Percentiles rank a stretch among this genome's conserved stretches.
phyloP scores from a whole-genome alignment of 2,329 filamentous ascomycete species.

The Fusarium sp. region DNA sequence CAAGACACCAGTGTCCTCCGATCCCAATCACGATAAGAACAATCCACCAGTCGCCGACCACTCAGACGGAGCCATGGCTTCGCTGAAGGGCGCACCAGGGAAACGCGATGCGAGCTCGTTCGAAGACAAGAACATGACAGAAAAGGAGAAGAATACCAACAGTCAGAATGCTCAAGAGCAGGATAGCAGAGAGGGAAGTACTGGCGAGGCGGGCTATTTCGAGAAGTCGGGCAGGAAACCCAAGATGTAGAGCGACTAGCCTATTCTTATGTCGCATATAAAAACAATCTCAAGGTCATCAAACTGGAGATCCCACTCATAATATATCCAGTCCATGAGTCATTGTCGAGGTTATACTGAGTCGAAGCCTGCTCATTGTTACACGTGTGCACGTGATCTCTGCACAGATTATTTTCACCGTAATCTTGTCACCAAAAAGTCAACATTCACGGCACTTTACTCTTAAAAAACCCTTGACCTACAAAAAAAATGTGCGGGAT shows the following conservation, averaged over 20 bases:
- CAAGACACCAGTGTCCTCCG: slow-evolving; percentile 1
- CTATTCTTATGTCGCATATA: background rate
- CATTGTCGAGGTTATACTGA: background rate
- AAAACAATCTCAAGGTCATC: fast-evolving
- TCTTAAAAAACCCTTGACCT: background rate
- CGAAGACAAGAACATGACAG: slow-evolving; percentile 6
- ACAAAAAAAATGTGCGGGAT: slow-evolving; percentile 15
- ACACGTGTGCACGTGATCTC: slow-evolving; percentile 7
- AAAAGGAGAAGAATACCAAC: slow-evolving; percentile 9
- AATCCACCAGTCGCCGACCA: background rate
- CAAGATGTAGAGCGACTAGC: background rate
- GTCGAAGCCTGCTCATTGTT: background rate
- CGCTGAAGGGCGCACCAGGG: slow-evolving; percentile 10
- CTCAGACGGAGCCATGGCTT: slow-evolving; percentile 22
- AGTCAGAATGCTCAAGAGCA: slow-evolving; percentile 17
- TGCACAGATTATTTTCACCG: background rate
- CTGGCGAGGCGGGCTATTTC: background rate
- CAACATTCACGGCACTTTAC: background rate
- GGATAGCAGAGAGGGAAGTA: slow-evolving; percentile 8
- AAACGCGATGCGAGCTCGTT: slow-evolving; percentile 15
- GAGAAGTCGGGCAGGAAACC: slow-evolving; percentile 17
- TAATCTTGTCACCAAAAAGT: background rate
- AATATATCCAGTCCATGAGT: too few species aligned
- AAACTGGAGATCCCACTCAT: too few species aligned
- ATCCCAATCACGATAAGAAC: slow-evolving; percentile 10